Evolutionary conservation across 2,329 filamentous ascomycete genomes (phyloP), one percentile per base, ranked within the genome.

Genomic region (Microcera coccophila): DNA sequence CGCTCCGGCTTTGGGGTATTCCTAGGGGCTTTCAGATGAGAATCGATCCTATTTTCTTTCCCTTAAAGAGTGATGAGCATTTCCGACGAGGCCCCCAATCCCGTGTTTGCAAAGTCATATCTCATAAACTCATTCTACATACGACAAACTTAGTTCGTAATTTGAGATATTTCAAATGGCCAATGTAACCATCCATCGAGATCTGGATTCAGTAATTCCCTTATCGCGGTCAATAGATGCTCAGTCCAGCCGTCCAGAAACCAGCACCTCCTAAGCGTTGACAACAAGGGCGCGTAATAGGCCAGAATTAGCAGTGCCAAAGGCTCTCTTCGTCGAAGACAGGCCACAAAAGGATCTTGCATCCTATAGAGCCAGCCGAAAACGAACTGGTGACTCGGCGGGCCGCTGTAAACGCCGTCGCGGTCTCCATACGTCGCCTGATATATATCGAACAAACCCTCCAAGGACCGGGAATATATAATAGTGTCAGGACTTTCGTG

Each of bases 361-460:
- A 62, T 44, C 5, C 53, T 51, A 39, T 62, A 62, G 24, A 62
- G 42, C 59, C 59, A 62, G 4, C 52, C 53, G 31, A 62, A 53
- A 4, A 60, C 52, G 35, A 55, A 42, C 21, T 47, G 46, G 29
- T 58, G 47, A 10, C 41, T 39, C 4, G 32, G 36, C 7, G 44
- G 44, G 15, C 55, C 57, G 21, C 46, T 42, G 19, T 53, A 54
- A 1, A 29, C 16, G 9, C 51, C 55, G 4, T 52, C 38, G 3
- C 15, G 22, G 17, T 54, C 45, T 28, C 55, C 55, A 44, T 57
- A 59, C 26, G 49, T 57, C 20, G 54, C 55, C 28, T 59, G 52
- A 39, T 59, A 59, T n/a, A 57, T 39, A n/a, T 59, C 55, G 17
- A 45, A 54, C 14, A 59, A 39, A 5, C 40, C 31, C 16, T 54